Conservation (phyloP, 2,329 filamentous ascomycete genomes). For the Curvularia eragrostidis region DNA sequence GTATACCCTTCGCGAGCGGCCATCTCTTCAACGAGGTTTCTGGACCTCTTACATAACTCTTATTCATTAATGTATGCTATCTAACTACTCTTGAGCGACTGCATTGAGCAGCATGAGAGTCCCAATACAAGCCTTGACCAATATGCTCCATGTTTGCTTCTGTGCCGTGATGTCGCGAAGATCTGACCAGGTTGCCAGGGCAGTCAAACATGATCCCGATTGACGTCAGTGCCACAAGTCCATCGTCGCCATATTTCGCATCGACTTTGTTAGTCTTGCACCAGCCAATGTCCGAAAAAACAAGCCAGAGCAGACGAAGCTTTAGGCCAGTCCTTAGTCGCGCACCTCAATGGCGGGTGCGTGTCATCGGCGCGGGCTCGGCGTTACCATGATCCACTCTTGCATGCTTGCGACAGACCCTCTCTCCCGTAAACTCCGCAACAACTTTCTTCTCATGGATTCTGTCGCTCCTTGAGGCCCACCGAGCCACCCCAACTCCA, state of each 20-base stretch:
- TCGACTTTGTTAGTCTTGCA: neutral
- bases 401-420: constrained; percentile 17
- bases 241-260: neutral
- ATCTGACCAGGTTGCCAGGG: neutral
- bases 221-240: neutral
- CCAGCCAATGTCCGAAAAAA: neutral
- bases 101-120: constrained; percentile 43
- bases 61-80: constrained; percentile 54
- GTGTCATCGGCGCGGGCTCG: constrained; percentile 27
- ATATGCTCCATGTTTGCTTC: neutral
- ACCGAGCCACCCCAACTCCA: constrained; percentile 8
- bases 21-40: constrained; percentile 44
- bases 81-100: constrained; percentile 37
- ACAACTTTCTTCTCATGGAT: constrained; percentile 24
- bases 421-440: constrained; percentile 18
- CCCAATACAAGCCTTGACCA: constrained; percentile 44
- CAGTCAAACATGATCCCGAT: neutral
- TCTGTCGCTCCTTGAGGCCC: constrained; percentile 29
- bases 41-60: constrained; percentile 50
- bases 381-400: constrained; percentile 28
- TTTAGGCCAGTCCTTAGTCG: constrained; percentile 4
- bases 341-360: constrained; percentile 28
- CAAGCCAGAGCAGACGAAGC: neutral
- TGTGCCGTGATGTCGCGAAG: neutral
- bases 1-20: constrained; percentile 33